These are phyloP conservation scores for Prunus mongolica DNA, from an alignment of 306 rosid genomes.

Conservation along the genomic window DNA sequence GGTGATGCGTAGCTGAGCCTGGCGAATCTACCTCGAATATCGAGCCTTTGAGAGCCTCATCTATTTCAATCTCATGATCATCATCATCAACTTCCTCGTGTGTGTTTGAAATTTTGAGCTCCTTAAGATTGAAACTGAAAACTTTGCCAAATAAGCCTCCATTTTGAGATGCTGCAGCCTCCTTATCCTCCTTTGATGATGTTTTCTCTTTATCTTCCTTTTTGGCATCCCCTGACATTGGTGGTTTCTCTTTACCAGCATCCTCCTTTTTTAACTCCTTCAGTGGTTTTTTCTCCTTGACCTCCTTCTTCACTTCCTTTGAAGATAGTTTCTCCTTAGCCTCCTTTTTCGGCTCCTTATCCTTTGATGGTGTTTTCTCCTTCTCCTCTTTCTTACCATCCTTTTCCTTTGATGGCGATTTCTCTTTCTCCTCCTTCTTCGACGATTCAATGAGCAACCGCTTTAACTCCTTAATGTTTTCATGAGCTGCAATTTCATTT, in stretches of 20 bases:
- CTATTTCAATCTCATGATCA: slow-evolving; percentile 34
- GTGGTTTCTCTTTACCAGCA: slow-evolving; percentile 15
- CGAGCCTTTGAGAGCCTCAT: slow-evolving; percentile 50
- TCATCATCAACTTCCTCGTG: slow-evolving; percentile 27
- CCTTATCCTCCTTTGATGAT: slow-evolving; percentile 18
- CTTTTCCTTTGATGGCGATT: slow-evolving; percentile 1
- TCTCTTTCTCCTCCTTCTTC: slow-evolving; percentile 28
- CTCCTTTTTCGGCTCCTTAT: slow-evolving; percentile 34
- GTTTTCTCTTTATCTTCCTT: slow-evolving; percentile 24
- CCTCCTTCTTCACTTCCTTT: slow-evolving; percentile 13
- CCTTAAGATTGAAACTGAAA: slow-evolving; percentile 37
- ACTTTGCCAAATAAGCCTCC: slow-evolving; percentile 30
- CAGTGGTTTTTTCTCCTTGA: slow-evolving; percentile 25
- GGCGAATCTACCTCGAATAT: slow-evolving; percentile 52
- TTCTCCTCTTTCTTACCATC: slow-evolving; percentile 11
- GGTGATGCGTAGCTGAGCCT: slow-evolving; percentile 32
- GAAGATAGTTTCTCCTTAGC: not conserved
- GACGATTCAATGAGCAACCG: slow-evolving; percentile 51
- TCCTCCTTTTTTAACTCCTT: slow-evolving; percentile 26
- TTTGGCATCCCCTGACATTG: slow-evolving; percentile 12
- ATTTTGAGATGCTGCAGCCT: slow-evolving; percentile 5
- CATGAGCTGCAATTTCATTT: slow-evolving; percentile 59
- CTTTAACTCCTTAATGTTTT: slow-evolving; percentile 62
- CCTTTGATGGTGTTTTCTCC: slow-evolving; percentile 28
- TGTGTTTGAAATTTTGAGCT: slow-evolving; percentile 34